Percentiles rank a stretch among this genome's conserved stretches.
Evolutionary conservation across 371 early-diverging fungal species (phyloP).

Genomic region (Mycotypha africana): DNA sequence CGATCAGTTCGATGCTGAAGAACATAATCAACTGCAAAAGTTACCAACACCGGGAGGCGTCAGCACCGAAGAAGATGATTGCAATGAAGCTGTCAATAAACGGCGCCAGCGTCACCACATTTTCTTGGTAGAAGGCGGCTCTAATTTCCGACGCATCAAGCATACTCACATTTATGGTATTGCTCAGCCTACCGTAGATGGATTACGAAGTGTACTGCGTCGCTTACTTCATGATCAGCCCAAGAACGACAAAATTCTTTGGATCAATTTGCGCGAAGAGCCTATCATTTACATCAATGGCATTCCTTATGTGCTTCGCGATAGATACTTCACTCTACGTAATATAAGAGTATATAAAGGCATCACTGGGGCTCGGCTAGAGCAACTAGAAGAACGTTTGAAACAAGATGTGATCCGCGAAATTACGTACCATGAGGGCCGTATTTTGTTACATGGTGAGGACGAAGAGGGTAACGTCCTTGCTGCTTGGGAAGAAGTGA

Average conservation of each 20-base stretch:
- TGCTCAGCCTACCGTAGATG: conserved; percentile 61
- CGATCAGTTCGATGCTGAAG: conserved; percentile 9
- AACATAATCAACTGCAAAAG: conserved; percentile 15
- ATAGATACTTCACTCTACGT: conserved; percentile 46
- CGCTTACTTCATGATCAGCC: conserved; percentile 8
- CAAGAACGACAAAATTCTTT: conserved; percentile 25
- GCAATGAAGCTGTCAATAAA: not conserved
- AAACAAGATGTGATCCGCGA: conserved; percentile 57
- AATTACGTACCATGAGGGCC: conserved; percentile 31
- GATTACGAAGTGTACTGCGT: conserved; percentile 37
- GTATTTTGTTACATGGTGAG: conserved; percentile 56
- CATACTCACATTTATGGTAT: conserved; percentile 44
- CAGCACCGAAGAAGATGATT: not conserved
- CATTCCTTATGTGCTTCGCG: conserved; percentile 57
- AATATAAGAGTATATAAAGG: conserved; percentile 58
- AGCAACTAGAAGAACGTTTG: conserved; percentile 50
- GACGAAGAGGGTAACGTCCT: conserved; percentile 26
- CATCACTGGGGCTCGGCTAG: conserved; percentile 48
- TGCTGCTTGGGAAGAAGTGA: conserved; percentile 50
- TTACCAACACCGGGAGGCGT: conserved; percentile 8
- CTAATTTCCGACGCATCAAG: conserved; percentile 25
- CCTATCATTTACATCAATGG: conserved; percentile 63
- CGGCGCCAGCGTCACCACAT: conserved; percentile 15
- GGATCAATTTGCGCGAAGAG: conserved; percentile 68
- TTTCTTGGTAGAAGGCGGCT: conserved; percentile 20